Conservation (phyloP, 345 rosid species). For the Fremontodendron californicum region DNA sequence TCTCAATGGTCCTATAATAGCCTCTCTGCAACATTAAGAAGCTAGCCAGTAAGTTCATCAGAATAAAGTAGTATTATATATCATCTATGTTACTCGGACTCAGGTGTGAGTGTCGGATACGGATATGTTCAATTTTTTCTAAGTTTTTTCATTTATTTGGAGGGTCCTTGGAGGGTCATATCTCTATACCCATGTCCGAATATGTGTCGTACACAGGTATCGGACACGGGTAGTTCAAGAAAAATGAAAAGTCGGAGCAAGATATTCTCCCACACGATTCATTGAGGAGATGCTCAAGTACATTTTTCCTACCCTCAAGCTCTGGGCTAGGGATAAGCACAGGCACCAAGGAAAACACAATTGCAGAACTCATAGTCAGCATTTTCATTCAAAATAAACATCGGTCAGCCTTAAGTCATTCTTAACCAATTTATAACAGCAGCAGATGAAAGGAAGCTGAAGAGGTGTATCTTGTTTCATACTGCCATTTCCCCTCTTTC, state of each 20-base stretch:
- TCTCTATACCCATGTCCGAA: too few species aligned
- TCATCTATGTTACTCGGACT: too few species aligned
- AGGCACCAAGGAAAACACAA: not conserved
- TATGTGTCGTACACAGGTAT: too few species aligned
- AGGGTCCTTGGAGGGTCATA: too few species aligned
- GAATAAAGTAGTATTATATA: not conserved
- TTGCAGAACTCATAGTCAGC: not conserved
- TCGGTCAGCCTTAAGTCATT: not conserved
- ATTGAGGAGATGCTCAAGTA: not conserved
- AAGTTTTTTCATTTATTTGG: too few species aligned
- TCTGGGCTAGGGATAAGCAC: not conserved
- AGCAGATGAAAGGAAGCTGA: not conserved
- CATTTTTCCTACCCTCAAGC: not conserved
- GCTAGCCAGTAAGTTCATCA: slow-evolving; percentile 10
- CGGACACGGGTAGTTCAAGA: too few species aligned
- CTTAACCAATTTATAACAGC: not conserved
- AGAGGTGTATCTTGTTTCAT: not conserved
- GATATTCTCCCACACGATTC: not conserved
- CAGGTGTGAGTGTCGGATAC: too few species aligned
- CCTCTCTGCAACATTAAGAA: slow-evolving; percentile 62
- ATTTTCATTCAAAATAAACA: not conserved
- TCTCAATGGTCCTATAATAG: slow-evolving; percentile 52
- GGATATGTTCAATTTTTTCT: too few species aligned
- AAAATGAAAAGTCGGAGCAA: too few species aligned
- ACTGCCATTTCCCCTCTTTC: not conserved